phyloP scores from a whole-genome alignment of 2,329 filamentous ascomycete species.

The Calonectria crousiana region DNA sequence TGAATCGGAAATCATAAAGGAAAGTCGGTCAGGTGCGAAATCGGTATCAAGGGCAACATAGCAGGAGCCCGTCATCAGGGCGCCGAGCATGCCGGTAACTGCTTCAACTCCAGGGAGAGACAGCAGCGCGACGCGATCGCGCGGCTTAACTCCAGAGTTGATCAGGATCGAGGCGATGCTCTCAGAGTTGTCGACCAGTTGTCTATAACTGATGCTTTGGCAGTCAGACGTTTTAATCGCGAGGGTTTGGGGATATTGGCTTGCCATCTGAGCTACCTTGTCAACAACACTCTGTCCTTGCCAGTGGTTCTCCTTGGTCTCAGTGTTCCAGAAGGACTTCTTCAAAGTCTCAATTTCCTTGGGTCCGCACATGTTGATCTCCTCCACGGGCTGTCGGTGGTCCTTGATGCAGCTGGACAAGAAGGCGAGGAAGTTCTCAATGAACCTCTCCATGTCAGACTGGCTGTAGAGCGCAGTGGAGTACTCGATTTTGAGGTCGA shows the following conservation, averaged over 20 bases:
- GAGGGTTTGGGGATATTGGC: conserved; percentile 36
- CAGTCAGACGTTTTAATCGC: conserved; percentile 43
- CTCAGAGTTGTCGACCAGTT: conserved; percentile 37
- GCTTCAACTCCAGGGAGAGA: conserved; percentile 39
- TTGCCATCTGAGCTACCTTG: conserved; percentile 36
- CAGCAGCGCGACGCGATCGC: conserved; percentile 35
- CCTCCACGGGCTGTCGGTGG: conserved; percentile 41
- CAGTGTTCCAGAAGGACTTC: conserved; percentile 37
- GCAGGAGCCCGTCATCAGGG: conserved; percentile 38
- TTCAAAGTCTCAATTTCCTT: conserved; percentile 36
- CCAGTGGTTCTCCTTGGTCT: conserved; percentile 36
- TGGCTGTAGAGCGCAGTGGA: conserved; percentile 37
- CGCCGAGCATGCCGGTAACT: conserved; percentile 37
- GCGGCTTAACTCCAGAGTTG: conserved; percentile 33
- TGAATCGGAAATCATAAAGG: conserved; percentile 41
- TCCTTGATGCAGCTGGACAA: conserved; percentile 41
- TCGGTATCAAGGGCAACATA: conserved; percentile 44
- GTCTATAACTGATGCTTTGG: conserved; percentile 37
- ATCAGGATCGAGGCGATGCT: conserved; percentile 39
- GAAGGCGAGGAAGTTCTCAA: conserved; percentile 44
- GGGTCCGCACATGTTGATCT: conserved; percentile 39
- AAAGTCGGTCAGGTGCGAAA: conserved; percentile 40
- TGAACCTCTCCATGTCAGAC: conserved; percentile 42
- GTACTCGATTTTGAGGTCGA: conserved; percentile 42
- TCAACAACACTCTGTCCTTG: conserved; percentile 35